Evolutionary conservation across 768 basidiomycete species (phyloP), one percentile per base, ranked within the genome.

Genomic region (Trametes cubensis): DNA sequence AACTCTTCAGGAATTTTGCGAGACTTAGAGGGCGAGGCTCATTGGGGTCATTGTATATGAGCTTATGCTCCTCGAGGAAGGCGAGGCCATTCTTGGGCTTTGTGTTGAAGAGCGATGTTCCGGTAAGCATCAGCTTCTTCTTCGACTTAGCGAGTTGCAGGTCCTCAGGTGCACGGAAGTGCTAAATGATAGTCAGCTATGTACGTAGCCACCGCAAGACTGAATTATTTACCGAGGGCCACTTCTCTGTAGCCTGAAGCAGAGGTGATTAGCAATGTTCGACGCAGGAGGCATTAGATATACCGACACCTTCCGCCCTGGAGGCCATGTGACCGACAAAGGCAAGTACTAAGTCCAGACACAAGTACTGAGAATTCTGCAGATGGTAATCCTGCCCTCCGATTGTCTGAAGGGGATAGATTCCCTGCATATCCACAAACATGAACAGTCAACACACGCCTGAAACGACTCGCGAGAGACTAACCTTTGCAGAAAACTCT

Each of bases 61-160:
- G 78, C n/a, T 86, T 86, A 70, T 96, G 89, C 70, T 97, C 94
- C 72, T 98, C 94, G 39, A 98, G 80, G 76, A 94, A 98, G 2
- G 92, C 83, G 26, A 98, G 75, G 0, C 95, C 97, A 39, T 82
- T 79, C 75, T 96, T 98, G 0, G 97, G 95, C 75, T 98, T 98
- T 15, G 83, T 75, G 70, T 99, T 99, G 78, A 98, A 99, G 40
- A 87, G 85, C 1, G 86, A 77, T 6, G 93, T 92, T 4, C 94
- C 96, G 0, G 88, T 82, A 51, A 95, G 76, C 30, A 97, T 86
- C 6, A 95, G 78, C 55, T 91, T 89, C 75, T 99, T 99, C 70
- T 85, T 85, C 0, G 91, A 89, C 73, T 99, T 96, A 40, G 77
- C 82, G 64, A 82, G 80, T 55, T 84, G 80, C 40, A 91, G 81